Conservation (phyloP, 768 basidiomycete genomes). For the Mycena kentingensis region DNA sequence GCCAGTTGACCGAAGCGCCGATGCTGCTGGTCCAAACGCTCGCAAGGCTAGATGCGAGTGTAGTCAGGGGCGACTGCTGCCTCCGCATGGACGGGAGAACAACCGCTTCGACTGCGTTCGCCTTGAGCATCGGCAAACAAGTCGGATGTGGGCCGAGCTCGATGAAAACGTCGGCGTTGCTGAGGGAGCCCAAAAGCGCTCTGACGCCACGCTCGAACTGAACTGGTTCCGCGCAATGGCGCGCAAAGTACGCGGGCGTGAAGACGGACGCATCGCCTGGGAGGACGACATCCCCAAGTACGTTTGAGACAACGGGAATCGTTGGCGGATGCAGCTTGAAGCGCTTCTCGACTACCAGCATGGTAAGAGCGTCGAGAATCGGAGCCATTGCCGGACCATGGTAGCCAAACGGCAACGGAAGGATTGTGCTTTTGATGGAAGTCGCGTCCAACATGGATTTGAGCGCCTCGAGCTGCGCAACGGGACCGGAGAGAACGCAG, state of each 20-base stretch:
- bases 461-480: slow-evolving; percentile 44
- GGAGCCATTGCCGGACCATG: slow-evolving; percentile 69
- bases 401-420: slow-evolving; percentile 63
- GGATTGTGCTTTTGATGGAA: slow-evolving; percentile 41
- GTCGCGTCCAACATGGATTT: slow-evolving; percentile 41
- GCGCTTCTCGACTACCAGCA: slow-evolving; percentile 36
- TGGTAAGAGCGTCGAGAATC: slow-evolving; percentile 50
- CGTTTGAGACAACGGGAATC: slow-evolving; percentile 65
- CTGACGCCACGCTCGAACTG: slow-evolving; percentile 53
- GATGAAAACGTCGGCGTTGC: slow-evolving; percentile 51
- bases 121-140: slow-evolving; percentile 58
- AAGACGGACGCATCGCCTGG: slow-evolving; percentile 55
- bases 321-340: slow-evolving; percentile 47
- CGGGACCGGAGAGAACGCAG: slow-evolving; percentile 61
- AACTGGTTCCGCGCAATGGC: slow-evolving; percentile 62
- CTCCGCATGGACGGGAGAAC: slow-evolving; percentile 55
- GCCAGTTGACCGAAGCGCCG: slow-evolving; percentile 49
- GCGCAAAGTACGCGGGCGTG: slow-evolving; percentile 53
- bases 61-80: slow-evolving; percentile 44
- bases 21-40: slow-evolving; percentile 47
- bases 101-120: slow-evolving; percentile 34
- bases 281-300: slow-evolving; percentile 52
- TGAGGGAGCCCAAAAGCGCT: slow-evolving; percentile 37
- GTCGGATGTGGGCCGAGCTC: slow-evolving; percentile 69
- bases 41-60: slow-evolving; percentile 48